Evolutionary conservation across 305 asterid species (phyloP).

Genomic region (Fraxinus angustifolia): DNA sequence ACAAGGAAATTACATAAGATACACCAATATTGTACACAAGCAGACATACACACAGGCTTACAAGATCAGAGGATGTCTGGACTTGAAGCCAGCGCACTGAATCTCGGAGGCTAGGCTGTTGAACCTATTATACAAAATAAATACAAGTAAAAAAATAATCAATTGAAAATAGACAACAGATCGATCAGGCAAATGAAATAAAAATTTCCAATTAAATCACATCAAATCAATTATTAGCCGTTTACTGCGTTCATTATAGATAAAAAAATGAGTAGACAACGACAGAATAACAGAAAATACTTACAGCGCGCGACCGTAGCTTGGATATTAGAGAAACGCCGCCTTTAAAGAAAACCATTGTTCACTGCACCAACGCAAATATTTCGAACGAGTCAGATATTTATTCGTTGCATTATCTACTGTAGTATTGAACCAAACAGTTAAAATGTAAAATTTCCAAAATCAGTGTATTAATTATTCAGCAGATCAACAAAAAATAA

Average conservation of each 20-base stretch:
- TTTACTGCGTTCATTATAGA: background rate
- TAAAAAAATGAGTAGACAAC: background rate
- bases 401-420: background rate
- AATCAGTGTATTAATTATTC: background rate
- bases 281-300: conserved; percentile 12
- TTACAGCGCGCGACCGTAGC: conserved; percentile 67
- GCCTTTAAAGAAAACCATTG: conserved; percentile 57
- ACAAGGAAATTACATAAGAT: background rate
- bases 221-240: background rate
- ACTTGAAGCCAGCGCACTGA: conserved; percentile 93
- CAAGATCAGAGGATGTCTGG: conserved; percentile 77
- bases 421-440: background rate
- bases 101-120: conserved; percentile 52
- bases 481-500: conserved; percentile 17
- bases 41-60: conserved; percentile 23
- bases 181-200: background rate
- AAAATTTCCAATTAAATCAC: background rate
- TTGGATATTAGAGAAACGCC: conserved; percentile 53
- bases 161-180: background rate
- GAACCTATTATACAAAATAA: conserved; percentile 42
- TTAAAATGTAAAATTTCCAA: background rate
- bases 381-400: conserved; percentile 7
- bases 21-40: background rate
- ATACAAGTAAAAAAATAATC: background rate
- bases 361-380: conserved; percentile 26